These are phyloP conservation scores for Penicillium simplicissimum DNA, from an alignment of 495 filamentous ascomycete genomes.

Conservation along the genomic window DNA sequence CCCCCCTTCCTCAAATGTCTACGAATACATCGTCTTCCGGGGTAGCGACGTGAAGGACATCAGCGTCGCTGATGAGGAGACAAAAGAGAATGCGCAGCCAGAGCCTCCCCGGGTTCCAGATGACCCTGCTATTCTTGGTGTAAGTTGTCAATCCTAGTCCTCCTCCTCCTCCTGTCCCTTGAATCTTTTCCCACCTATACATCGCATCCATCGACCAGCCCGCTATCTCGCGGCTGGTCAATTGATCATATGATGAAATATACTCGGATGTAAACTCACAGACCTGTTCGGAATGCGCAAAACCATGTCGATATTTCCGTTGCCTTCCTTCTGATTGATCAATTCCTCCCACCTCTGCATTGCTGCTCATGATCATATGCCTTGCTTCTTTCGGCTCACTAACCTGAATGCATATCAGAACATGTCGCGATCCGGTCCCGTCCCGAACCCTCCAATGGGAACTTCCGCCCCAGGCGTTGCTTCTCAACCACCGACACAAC, in stretches of 20 bases:
- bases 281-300: constrained; percentile 80
- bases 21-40: constrained; percentile 99
- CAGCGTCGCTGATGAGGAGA: constrained; percentile 74
- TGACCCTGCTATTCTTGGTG: constrained; percentile 95
- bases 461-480: constrained; percentile 42
- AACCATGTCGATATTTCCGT: constrained; percentile 95
- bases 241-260: constrained; percentile 62
- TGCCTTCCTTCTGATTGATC: constrained; percentile 96
- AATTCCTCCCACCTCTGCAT: constrained; percentile 15
- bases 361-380: constrained; percentile 1
- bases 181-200: constrained; percentile 1
- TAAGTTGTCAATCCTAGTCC: constrained; percentile 59
- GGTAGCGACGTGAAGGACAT: constrained; percentile 99
- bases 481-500: constrained; percentile 41
- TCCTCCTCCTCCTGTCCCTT: constrained; percentile 1
- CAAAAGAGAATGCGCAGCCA: constrained; percentile 69
- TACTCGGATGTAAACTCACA: constrained; percentile 62
- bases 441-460: constrained; percentile 27
- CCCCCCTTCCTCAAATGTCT: constrained; percentile 75
- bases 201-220: constrained; percentile 13
- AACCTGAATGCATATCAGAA: constrained; percentile 37
- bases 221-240: constrained; percentile 13
- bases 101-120: constrained; percentile 75
- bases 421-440: constrained; percentile 35
- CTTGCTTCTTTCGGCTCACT: constrained; percentile 18